Evolutionary conservation across 2,329 filamentous ascomycete genomes (phyloP), one percentile per base, ranked within the genome.

Genomic region (Pseudohalonectria lignicola): DNA sequence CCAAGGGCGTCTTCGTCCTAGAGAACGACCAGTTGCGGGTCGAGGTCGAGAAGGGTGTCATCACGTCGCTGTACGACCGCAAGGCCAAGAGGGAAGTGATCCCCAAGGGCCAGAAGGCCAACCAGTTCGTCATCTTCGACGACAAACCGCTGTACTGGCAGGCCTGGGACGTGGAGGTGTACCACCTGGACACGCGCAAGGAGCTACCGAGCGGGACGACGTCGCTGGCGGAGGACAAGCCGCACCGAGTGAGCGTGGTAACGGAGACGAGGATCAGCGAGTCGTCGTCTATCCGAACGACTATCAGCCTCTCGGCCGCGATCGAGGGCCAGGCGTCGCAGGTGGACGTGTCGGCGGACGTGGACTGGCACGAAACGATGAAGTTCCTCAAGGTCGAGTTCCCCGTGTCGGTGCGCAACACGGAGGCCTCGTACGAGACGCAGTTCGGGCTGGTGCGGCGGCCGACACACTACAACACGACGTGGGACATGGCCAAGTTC

Each of bases 381-480:
- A 94, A 92, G 55, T 96, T 96, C 69, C 74, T 98, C 53, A 98
- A 98, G 68, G 90, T 96, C 36, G 92, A 98, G 57, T 98, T 98
- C 62, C 90, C 92, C 0, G 88, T 95, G 45, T 82, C 93, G 51
- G 72, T 96, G 45, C 76, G 79, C 48, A 95, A 90, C 60, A 94
- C 82, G 0, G 87, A 95, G 60, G 92, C 92, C 23, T 85, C 79
- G 11, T 98, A 98, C 57, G 92, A 98, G 60, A 94, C 86, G 7
- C 88, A 94, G 52, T 96, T 86, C 53, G 90, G 90, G 49, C 77
- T 95, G 48, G 80, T 92, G 45, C 78, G 78, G 48, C 76, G 92
- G 21, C 90, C 92, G 3, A 98, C 92, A 0, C 92, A 98, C 63
- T 96, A 95, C 72, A 98, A 98, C 64, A 98, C 92, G 3, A 82